phyloP scores from a whole-genome alignment of 2,329 filamentous ascomycete species.

The Paraphoma chrysanthemicola region DNA sequence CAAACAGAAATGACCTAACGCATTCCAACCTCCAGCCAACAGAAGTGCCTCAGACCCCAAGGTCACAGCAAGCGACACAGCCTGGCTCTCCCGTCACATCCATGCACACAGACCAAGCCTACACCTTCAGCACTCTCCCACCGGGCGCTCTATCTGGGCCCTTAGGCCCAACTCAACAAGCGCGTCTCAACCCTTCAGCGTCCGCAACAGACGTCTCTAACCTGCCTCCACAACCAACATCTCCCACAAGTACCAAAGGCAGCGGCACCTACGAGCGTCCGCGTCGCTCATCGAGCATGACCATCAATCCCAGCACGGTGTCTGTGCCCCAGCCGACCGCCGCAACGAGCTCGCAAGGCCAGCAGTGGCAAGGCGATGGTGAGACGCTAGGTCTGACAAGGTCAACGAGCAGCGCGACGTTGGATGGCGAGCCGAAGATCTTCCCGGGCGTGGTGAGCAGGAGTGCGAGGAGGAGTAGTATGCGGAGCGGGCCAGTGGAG shows the following conservation, averaged over 20 bases:
- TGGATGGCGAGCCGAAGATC: slow-evolving; percentile 69
- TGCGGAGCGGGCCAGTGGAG: slow-evolving; percentile 26
- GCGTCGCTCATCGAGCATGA: slow-evolving; percentile 39
- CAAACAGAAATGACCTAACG: slow-evolving; percentile 40
- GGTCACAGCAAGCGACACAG: slow-evolving; percentile 37
- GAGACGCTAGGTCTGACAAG: slow-evolving; percentile 23
- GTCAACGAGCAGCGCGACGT: slow-evolving; percentile 31
- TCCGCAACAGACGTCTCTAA: slow-evolving; percentile 24
- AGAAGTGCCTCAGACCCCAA: slow-evolving; percentile 36
- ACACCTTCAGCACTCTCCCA: slow-evolving; percentile 35
- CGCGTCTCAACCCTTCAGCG: slow-evolving; percentile 39
- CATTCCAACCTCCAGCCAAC: slow-evolving; percentile 42
- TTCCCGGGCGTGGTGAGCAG: slow-evolving; percentile 73
- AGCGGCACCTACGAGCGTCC: slow-evolving; percentile 29
- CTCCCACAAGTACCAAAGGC: slow-evolving; percentile 29
- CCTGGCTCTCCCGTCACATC: slow-evolving; percentile 50
- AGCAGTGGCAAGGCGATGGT: slow-evolving; percentile 21
- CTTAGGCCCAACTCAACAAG: slow-evolving; percentile 43
- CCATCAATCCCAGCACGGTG: slow-evolving; percentile 28
- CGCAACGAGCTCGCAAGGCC: slow-evolving; percentile 3
- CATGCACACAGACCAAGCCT: slow-evolving; percentile 45
- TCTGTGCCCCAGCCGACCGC: slow-evolving; percentile 27
- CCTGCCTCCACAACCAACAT: slow-evolving; percentile 29
- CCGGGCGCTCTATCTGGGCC: slow-evolving; percentile 38
- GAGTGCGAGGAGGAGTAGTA: slow-evolving; percentile 47